phyloP scores from a whole-genome alignment of 495 filamentous ascomycete species.

The Annulohypoxylon moriforme region DNA sequence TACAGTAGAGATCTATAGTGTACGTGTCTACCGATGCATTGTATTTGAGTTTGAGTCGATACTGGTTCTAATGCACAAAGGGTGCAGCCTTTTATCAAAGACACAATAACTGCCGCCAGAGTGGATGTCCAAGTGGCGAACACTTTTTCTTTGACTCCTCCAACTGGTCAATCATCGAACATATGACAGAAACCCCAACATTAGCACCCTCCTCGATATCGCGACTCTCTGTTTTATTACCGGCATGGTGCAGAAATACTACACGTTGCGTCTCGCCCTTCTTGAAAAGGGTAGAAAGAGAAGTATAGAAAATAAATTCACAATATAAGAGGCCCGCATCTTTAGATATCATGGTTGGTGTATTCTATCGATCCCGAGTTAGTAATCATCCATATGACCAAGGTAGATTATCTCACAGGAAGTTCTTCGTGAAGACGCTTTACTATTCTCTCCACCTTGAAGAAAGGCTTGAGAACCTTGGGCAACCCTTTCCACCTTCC shows the following conservation, averaged over 20 bases:
- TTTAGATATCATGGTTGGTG: background rate
- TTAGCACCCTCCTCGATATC: constrained; percentile 19
- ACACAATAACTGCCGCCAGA: background rate
- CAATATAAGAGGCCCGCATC: constrained; percentile 19
- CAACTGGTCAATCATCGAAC: constrained; percentile 22
- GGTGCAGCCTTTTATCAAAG: too few species aligned
- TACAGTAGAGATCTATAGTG: too few species aligned
- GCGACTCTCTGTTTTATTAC: background rate
- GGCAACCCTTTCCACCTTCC: constrained; percentile 18
- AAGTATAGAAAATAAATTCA: constrained; percentile 26
- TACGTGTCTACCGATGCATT: too few species aligned
- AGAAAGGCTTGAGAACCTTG: constrained; percentile 7
- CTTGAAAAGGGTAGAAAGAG: constrained; percentile 3
- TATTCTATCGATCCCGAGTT: background rate
- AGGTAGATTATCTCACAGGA: background rate
- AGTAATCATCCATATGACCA: background rate
- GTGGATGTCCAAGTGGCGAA: background rate
- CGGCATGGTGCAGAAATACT: constrained; percentile 18
- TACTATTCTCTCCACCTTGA: constrained; percentile 10
- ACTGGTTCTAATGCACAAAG: too few species aligned
- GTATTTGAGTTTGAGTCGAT: too few species aligned
- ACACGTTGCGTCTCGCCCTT: background rate
- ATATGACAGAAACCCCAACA: constrained; percentile 17
- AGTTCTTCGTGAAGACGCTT: constrained; percentile 6
- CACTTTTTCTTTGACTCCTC: background rate